Percentiles rank a stretch among this genome's conserved stretches.
phyloP scores from a whole-genome alignment of 2,329 filamentous ascomycete species.

The Talaromyces sp. region DNA sequence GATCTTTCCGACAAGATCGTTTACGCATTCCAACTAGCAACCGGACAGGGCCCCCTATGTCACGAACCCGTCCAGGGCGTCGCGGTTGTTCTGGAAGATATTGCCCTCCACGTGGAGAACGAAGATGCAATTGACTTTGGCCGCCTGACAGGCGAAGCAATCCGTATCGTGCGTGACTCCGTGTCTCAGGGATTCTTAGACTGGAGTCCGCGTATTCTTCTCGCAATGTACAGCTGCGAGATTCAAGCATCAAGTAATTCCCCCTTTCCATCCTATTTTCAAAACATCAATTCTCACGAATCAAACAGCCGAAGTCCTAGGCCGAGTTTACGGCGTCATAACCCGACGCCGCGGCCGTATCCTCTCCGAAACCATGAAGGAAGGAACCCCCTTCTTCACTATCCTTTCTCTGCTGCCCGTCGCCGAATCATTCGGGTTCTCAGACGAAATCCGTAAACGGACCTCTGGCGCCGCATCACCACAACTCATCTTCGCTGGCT shows the following conservation, averaged over 20 bases:
- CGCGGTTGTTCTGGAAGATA: conserved; percentile 82
- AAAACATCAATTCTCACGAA: not conserved
- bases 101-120: conserved; percentile 49
- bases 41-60: conserved; percentile 82
- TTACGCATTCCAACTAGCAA: conserved; percentile 92
- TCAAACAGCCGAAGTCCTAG: conserved; percentile 74
- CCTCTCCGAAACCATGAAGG: conserved; percentile 84
- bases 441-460: conserved; percentile 92
- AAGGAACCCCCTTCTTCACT: conserved; percentile 94
- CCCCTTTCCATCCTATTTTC: not conserved
- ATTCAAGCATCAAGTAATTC: conserved; percentile 82
- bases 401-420: conserved; percentile 85
- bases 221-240: conserved; percentile 97
- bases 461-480: conserved; percentile 87
- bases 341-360: conserved; percentile 87
- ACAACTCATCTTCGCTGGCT: conserved; percentile 89
- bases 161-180: conserved; percentile 80
- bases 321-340: conserved; percentile 95
- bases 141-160: conserved; percentile 85
- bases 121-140: conserved; percentile 58
- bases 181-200: conserved; percentile 85
- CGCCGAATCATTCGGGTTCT: conserved; percentile 92
- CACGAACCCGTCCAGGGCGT: conserved; percentile 90
- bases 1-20: conserved; percentile 86
- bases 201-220: conserved; percentile 90